A percentile compares a stretch with the other conserved stretches of the same genome.
Conservation (phyloP, 108 stramenopile genomes). For the Phaeodactylum tricornutum region DNA sequence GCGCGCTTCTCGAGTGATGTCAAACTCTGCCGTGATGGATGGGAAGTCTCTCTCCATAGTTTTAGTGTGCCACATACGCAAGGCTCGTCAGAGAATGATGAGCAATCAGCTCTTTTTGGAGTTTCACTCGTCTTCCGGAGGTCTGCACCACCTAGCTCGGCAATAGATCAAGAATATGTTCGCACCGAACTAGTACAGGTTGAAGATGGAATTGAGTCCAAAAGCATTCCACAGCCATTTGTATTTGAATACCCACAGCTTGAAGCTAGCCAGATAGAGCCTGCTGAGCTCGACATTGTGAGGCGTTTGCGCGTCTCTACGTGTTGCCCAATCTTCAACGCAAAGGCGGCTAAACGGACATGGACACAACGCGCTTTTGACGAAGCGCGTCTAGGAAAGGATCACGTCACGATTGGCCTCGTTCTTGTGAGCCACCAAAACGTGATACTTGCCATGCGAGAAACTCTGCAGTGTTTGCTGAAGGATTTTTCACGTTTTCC, state of each 20-base stretch:
- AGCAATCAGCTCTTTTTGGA: slow-evolving; percentile 46
- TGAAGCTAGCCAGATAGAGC: no score
- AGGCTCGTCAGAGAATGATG: slow-evolving; percentile 20
- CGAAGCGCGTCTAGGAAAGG: no score
- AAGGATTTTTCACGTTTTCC: slow-evolving; percentile 18
- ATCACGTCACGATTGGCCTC: slow-evolving; percentile 43
- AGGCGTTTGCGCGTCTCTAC: no score
- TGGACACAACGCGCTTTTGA: slow-evolving; percentile 26
- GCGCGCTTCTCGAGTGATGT: background rate
- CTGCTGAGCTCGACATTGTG: no score
- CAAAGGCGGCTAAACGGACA: slow-evolving; percentile 23
- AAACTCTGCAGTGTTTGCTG: slow-evolving; percentile 41
- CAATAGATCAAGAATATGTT: no score
- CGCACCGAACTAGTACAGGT: no score
- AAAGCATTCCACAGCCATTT: no score
- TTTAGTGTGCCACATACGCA: slow-evolving; percentile 57
- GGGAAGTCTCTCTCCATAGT: slow-evolving; percentile 68
- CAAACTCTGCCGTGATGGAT: slow-evolving; percentile 43
- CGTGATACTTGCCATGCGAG: slow-evolving; percentile 51
- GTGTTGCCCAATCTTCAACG: slow-evolving; percentile 43
- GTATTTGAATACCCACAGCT: no score
- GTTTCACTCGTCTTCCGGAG: slow-evolving; percentile 58
- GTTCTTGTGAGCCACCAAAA: slow-evolving; percentile 59
- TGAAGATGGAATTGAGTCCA: no score
- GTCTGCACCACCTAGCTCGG: no score